Conservation (phyloP, 129 eudicot species). For the Lactuca saligna region DNA sequence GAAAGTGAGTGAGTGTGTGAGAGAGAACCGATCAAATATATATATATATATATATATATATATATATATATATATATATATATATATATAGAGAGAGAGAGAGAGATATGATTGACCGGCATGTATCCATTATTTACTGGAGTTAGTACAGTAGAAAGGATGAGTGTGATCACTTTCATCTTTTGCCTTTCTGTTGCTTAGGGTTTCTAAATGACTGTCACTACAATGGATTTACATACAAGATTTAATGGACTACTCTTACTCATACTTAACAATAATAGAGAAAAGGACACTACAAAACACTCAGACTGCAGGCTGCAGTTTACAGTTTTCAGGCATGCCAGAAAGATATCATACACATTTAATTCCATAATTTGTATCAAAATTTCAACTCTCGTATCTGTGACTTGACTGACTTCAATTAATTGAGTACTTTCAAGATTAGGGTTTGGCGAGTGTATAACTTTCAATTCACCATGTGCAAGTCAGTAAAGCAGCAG, state of each 20-base stretch:
- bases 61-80: not conserved
- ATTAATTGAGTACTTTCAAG: not conserved
- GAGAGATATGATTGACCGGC: not conserved
- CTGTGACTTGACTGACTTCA: no score
- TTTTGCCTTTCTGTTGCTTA: constrained; percentile 21
- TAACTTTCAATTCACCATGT: not conserved
- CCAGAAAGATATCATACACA: constrained; percentile 30
- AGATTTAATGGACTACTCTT: constrained; percentile 16
- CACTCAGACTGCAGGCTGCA: constrained; percentile 27
- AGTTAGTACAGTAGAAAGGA: constrained; percentile 17
- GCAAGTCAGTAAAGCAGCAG: no score
- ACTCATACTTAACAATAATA: constrained; percentile 5
- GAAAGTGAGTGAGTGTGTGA: no score
- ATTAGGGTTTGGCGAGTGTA: not conserved
- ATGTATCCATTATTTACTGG: constrained; percentile 25
- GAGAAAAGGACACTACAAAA: constrained; percentile 25
- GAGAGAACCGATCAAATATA: no score
- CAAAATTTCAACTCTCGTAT: constrained; percentile 13
- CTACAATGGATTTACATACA: constrained; percentile 20
- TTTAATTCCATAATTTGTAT: constrained; percentile 9
- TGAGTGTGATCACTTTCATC: constrained; percentile 25
- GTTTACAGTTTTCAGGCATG: constrained; percentile 29
- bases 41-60: not conserved
- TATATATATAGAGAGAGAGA: not conserved
- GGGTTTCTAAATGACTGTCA: constrained; percentile 21